Conservation (phyloP, 1,139 yeast genomes). For the Blastobotrys aristatus region DNA sequence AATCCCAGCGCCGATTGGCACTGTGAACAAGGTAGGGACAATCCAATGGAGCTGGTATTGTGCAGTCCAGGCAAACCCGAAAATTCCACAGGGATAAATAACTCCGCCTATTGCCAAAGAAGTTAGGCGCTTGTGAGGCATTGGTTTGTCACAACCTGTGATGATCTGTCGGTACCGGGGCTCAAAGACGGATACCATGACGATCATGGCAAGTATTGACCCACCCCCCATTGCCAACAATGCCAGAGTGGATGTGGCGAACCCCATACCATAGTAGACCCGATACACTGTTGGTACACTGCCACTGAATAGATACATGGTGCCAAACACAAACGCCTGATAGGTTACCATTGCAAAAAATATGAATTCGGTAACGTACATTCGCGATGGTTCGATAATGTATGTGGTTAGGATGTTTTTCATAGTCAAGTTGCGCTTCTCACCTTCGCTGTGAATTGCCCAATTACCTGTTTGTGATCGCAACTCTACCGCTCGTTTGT, state of each 20-base stretch:
- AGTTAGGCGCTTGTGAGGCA: conserved; percentile 74
- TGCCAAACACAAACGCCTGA: conserved; percentile 78
- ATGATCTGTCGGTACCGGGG: conserved; percentile 31
- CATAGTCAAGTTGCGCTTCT: conserved; percentile 54
- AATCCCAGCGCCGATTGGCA: conserved; percentile 76
- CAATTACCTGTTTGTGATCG: conserved; percentile 51
- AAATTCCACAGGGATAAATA: conserved; percentile 64
- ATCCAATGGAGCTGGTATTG: conserved; percentile 71
- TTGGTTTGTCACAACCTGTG: no score
- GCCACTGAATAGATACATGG: conserved; percentile 66
- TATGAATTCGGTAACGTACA: conserved; percentile 69
- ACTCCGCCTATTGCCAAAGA: conserved; percentile 66
- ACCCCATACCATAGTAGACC: conserved; percentile 58
- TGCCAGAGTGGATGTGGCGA: conserved; percentile 38
- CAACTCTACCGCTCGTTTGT: conserved; percentile 42
- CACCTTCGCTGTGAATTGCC: conserved; percentile 82
- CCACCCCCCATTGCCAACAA: conserved; percentile 49
- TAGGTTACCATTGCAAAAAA: conserved; percentile 61
- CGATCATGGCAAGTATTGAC: conserved; percentile 19
- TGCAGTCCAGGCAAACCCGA: conserved; percentile 86
- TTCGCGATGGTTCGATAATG: conserved; percentile 58
- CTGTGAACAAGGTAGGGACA: conserved; percentile 63
- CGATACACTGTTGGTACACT: conserved; percentile 71
- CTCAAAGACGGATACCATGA: conserved; percentile 14
- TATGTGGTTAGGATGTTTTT: conserved; percentile 63